Evolutionary conservation across 768 basidiomycete species (phyloP).

Genomic region (Serendipita indica): DNA sequence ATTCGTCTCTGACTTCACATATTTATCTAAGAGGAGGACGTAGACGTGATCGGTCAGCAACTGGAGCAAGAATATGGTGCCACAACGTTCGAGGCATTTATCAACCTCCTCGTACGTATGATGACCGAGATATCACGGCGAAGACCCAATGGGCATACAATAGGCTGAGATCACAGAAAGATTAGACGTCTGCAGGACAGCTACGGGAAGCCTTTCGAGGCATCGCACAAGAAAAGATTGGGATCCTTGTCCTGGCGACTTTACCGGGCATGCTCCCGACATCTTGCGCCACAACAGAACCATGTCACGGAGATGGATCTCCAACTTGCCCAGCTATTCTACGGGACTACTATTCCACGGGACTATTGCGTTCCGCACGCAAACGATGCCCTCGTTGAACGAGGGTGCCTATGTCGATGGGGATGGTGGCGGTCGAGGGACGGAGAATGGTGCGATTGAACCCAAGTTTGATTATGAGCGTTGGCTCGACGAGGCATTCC

Average conservation of each 20-base stretch:
- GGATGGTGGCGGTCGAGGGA: background rate
- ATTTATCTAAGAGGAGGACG: constrained; percentile 57
- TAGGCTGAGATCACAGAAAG: constrained; percentile 93
- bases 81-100: constrained; percentile 85
- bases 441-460: constrained; percentile 3
- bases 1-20: background rate
- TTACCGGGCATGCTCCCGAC: background rate
- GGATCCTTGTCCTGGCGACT: background rate
- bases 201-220: constrained; percentile 87
- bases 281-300: constrained; percentile 40
- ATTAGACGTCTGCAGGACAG: constrained; percentile 85
- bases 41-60: constrained; percentile 69
- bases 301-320: constrained; percentile 91
- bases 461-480: constrained; percentile 15
- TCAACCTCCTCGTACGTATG: constrained; percentile 76
- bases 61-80: constrained; percentile 70
- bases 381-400: constrained; percentile 53
- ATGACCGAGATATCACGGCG: too few relatives aligned
- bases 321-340: constrained; percentile 60
- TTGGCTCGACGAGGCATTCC: constrained; percentile 8
- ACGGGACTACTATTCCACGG: constrained; percentile 58
- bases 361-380: constrained; percentile 66
- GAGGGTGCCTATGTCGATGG: too few relatives aligned
- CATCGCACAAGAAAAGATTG: constrained; percentile 65
- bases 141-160: background rate